Evolutionary conservation across 768 basidiomycete genomes (phyloP), one percentile per base, ranked within the genome.

Genomic region (Lentinula sp.): DNA sequence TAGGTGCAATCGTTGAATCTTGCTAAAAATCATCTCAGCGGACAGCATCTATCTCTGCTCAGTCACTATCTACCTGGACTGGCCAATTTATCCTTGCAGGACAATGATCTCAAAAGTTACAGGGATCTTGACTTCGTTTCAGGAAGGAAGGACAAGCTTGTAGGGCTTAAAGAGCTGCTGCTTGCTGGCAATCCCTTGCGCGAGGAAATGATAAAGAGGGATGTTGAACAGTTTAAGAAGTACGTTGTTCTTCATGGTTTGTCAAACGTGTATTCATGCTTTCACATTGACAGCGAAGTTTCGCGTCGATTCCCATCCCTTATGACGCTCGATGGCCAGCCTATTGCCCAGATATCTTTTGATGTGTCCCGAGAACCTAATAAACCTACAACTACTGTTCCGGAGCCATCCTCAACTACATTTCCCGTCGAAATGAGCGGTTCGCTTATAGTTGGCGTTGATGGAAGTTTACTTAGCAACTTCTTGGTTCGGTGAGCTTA

Each of bases 1-100:
- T 53, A 89, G 87, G 82, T 89, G 42, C 81, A 87, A 70, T 94
- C 95, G 0, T 73, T 98, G 11, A 95, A 93, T 0, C 78, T 98
- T 45, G 91, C 93, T 43, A 85, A 90, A 70, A 86, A 87, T 64
- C 82, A 91, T 60, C 66, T 79, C 31, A 79, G 72, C 50, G 86
- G 91, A 5, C 71, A 79, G 3, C 75, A 86, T 59, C 73, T 96
- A 18, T 74, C 80, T 13, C 78, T 82, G 32, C 76, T 96, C 34
- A 75, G 83, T 23, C 84, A 85, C 69, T 93, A 87, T 67, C 78
- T 98, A 0, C 95, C 95, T 0, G 82, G 83, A 28, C 78, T 97
- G 9, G 84, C 82, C 65, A 92, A 92, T 65, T 79, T 95, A 11
- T 91, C 94, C 2, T 70, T 93, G 28, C 86, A 90, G 71, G 85